These are phyloP conservation scores for Austropuccinia psidii DNA, from an alignment of 1,284 basidiomycete genomes.

Conservation along the genomic window DNA sequence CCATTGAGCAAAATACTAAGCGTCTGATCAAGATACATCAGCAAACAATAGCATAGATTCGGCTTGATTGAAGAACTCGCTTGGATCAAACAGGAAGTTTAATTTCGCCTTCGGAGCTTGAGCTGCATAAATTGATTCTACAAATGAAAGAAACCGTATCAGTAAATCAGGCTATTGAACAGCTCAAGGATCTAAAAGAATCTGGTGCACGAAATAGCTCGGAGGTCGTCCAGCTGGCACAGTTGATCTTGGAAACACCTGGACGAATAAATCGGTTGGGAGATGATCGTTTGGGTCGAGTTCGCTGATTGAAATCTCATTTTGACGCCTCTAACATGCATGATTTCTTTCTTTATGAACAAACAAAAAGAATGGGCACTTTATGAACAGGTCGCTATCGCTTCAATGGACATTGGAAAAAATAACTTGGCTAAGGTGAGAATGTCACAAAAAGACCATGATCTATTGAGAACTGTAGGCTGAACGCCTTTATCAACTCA, in stretches of 20 bases:
- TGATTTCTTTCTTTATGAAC: background rate
- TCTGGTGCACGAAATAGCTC: constrained; percentile 1
- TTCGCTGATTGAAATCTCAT: background rate
- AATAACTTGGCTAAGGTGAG: constrained; percentile 73
- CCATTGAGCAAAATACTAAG: too few relatives aligned
- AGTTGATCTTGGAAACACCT: background rate
- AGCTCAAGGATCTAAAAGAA: constrained; percentile 14
- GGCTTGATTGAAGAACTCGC: too few relatives aligned
- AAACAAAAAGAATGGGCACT: constrained; percentile 60
- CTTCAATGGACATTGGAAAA: constrained; percentile 73
- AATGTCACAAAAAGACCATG: constrained; percentile 39
- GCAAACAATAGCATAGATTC: too few relatives aligned
- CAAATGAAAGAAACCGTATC: constrained; percentile 5
- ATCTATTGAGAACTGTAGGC: background rate
- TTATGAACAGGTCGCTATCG: constrained; percentile 77
- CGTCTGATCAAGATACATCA: too few relatives aligned
- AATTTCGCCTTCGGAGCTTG: too few relatives aligned
- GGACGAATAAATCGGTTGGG: constrained; percentile 2
- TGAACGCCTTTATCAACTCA: background rate
- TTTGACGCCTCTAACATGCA: constrained; percentile 19
- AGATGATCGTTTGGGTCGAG: constrained; percentile 3
- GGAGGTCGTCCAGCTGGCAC: constrained; percentile 9
- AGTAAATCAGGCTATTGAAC: background rate
- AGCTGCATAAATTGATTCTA: too few relatives aligned
- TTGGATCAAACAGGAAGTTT: too few relatives aligned